Evolutionary conservation across 371 early-diverging fungal species (phyloP).

Genomic region (Mucor piriformis): DNA sequence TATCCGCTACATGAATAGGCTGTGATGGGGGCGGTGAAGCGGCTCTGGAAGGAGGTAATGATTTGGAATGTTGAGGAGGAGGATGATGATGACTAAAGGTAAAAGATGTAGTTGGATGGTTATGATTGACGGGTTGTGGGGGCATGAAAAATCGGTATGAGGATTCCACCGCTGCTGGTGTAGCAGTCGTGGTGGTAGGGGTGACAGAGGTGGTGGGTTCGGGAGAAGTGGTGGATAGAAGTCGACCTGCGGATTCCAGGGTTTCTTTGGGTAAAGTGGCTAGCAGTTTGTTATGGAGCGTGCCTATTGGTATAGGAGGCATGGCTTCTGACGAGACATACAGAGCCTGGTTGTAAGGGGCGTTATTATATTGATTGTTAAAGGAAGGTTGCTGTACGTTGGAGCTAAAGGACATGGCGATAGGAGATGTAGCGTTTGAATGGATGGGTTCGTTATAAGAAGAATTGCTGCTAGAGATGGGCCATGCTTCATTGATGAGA

Average conservation of each 20-base stretch:
- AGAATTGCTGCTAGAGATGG: constrained; percentile 3
- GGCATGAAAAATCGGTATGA: constrained; percentile 4
- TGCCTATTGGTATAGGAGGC: constrained; percentile 34
- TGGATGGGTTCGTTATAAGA: neutral
- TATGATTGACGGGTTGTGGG: neutral
- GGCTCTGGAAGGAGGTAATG: constrained; percentile 26
- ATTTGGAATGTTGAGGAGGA: constrained; percentile 23
- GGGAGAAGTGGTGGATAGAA: constrained; percentile 22
- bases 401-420: neutral
- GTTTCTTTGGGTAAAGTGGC: constrained; percentile 39
- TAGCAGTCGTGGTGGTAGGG: neutral
- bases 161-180: neutral
- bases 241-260: constrained; percentile 33
- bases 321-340: constrained; percentile 30
- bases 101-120: constrained; percentile 10
- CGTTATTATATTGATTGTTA: neutral
- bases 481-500: constrained; percentile 14
- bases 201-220: too few relatives aligned
- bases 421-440: constrained; percentile 4
- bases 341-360: constrained; percentile 12
- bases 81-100: constrained; percentile 11
- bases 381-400: neutral
- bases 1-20: constrained; percentile 6
- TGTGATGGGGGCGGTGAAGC: constrained; percentile 16
- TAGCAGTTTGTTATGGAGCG: constrained; percentile 35